phyloP scores from a whole-genome alignment of 2,329 filamentous ascomycete species.

The Apiospora arundinis region DNA sequence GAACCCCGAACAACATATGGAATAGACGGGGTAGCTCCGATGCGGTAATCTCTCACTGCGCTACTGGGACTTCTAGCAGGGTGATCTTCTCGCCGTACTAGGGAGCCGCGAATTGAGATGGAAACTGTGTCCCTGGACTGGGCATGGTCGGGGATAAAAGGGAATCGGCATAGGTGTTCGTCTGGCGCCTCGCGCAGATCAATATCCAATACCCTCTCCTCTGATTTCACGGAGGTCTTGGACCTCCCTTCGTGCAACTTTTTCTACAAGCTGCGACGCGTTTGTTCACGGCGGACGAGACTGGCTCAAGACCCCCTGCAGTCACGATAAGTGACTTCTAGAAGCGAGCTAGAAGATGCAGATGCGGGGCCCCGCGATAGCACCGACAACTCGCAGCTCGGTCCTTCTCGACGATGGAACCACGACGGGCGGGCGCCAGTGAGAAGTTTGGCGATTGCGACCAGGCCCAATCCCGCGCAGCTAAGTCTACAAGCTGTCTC shows the following conservation, averaged over 20 bases:
- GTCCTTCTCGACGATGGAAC: background rate
- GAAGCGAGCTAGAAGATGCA: constrained; percentile 20
- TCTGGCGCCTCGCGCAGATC: background rate
- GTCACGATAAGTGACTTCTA: background rate
- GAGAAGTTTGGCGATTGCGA: background rate
- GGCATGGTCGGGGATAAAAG: background rate
- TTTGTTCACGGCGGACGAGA: background rate
- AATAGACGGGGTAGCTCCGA: background rate
- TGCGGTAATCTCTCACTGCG: background rate
- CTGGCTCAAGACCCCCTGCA: background rate
- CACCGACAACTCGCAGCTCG: background rate
- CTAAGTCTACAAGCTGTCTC: background rate
- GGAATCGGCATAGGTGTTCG: background rate
- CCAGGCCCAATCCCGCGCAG: background rate
- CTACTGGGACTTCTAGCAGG: background rate
- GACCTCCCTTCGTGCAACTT: background rate
- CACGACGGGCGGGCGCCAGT: background rate
- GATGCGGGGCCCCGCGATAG: constrained; percentile 20
- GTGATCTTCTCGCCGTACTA: background rate
- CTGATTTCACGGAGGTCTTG: background rate
- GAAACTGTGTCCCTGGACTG: background rate
- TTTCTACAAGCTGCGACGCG: background rate
- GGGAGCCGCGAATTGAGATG: background rate
- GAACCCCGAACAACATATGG: background rate
- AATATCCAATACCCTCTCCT: background rate